A percentile compares a stretch with the other conserved stretches of the same genome.
These are phyloP conservation scores for Fusarium ramigenum DNA, from an alignment of 2,329 filamentous ascomycete species.

Conservation along the genomic window DNA sequence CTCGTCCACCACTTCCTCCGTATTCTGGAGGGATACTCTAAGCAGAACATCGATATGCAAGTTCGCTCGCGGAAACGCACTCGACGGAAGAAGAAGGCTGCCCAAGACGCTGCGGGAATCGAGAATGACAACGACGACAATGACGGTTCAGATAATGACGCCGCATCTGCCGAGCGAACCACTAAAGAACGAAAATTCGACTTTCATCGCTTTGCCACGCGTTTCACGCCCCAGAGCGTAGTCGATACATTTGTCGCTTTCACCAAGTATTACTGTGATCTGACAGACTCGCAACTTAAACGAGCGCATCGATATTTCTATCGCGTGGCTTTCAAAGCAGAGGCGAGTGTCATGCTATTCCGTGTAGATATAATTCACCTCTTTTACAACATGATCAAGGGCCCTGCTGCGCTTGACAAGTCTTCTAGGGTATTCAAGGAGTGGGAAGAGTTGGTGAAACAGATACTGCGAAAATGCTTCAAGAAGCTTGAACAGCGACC, in stretches of 20 bases:
- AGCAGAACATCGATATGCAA: constrained; percentile 93
- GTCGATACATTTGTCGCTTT: constrained; percentile 90
- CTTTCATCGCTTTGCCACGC: constrained; percentile 82
- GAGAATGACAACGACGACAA: constrained; percentile 66
- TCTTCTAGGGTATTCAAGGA: constrained; percentile 77
- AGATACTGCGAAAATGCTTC: constrained; percentile 82
- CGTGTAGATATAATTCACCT: constrained; percentile 90
- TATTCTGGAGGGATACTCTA: constrained; percentile 91
- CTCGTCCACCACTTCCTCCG: constrained; percentile 90
- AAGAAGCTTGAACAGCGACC: constrained; percentile 88
- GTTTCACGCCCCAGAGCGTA: constrained; percentile 84
- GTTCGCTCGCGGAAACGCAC: constrained; percentile 82
- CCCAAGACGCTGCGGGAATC: constrained; percentile 50
- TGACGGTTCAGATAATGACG: constrained; percentile 77
- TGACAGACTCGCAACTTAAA: constrained; percentile 84
- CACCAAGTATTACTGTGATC: constrained; percentile 80
- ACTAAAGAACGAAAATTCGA: constrained; percentile 92
- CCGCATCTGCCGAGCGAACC: constrained; percentile 73
- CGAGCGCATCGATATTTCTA: constrained; percentile 94
- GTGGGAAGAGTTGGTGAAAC: constrained; percentile 89
- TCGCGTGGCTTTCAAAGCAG: constrained; percentile 92
- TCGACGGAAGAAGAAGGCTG: constrained; percentile 76
- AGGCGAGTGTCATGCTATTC: constrained; percentile 88
- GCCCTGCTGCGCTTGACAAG: constrained; percentile 78
- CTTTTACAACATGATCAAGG: constrained; percentile 91